phyloP scores from a whole-genome alignment of 495 filamentous ascomycete species.

The Penicillium tannophilum region DNA sequence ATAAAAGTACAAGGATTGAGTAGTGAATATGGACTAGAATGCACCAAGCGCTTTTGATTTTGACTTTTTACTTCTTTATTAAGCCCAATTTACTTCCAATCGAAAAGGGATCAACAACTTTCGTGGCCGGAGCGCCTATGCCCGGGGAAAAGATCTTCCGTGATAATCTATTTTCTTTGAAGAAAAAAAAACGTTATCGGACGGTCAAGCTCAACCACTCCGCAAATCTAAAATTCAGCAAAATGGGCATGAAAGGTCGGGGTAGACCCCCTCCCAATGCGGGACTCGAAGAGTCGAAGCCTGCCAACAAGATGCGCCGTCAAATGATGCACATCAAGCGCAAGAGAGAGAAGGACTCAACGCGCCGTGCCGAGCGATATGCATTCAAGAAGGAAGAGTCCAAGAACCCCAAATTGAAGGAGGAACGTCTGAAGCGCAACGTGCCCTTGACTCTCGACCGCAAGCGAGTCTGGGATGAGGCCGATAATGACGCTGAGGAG shows the following conservation, averaged over 20 bases:
- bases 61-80: slow-evolving; percentile 12
- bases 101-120: slow-evolving; percentile 17
- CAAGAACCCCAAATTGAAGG: slow-evolving; percentile 74
- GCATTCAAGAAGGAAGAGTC: slow-evolving; percentile 79
- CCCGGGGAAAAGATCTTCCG: slow-evolving; percentile 27
- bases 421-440: slow-evolving; percentile 72
- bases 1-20: slow-evolving; percentile 11
- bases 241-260: slow-evolving; percentile 29
- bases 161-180: slow-evolving; percentile 32
- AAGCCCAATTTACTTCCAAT: slow-evolving; percentile 5
- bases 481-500: slow-evolving; percentile 66
- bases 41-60: background rate
- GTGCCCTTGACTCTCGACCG: slow-evolving; percentile 81
- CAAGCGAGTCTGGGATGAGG: slow-evolving; percentile 91
- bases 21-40: slow-evolving; percentile 15
- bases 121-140: slow-evolving; percentile 13
- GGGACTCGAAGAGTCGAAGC: slow-evolving; percentile 27
- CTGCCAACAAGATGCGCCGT: slow-evolving; percentile 72
- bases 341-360: slow-evolving; percentile 71
- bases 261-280: slow-evolving; percentile 33
- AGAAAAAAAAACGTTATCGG: slow-evolving; percentile 4
- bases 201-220: slow-evolving; percentile 3
- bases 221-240: slow-evolving; percentile 7
- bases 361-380: slow-evolving; percentile 76
- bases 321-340: slow-evolving; percentile 73